Conservation (phyloP, 768 basidiomycete genomes). For the Melanogaster broomeanus region DNA sequence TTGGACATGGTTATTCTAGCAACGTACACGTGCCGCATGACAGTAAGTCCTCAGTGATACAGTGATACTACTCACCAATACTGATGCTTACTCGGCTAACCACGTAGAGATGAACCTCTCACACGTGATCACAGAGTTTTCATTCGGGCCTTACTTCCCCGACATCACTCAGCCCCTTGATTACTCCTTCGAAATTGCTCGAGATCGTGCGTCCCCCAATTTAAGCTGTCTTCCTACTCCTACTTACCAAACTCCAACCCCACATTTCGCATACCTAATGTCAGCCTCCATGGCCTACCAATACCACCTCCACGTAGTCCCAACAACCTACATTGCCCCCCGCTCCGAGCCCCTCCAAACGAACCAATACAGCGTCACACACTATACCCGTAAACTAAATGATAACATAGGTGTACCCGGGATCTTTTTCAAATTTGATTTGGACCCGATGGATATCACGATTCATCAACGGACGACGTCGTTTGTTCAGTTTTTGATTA, state of each 20-base stretch:
- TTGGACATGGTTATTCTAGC: constrained; percentile 93
- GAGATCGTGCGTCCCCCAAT: constrained; percentile 50
- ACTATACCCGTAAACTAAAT: constrained; percentile 76
- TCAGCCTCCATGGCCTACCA: constrained; percentile 89
- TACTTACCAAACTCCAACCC: too few relatives aligned
- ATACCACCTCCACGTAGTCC: constrained; percentile 94
- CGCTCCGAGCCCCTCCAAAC: constrained; percentile 65
- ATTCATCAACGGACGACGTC: constrained; percentile 90
- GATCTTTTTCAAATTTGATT: constrained; percentile 98
- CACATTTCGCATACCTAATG: not conserved
- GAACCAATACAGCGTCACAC: constrained; percentile 92
- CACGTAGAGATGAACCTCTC: constrained; percentile 89
- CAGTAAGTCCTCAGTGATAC: constrained; percentile 67
- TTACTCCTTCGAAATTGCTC: constrained; percentile 76
- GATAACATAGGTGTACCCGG: constrained; percentile 86
- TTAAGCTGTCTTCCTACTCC: too few relatives aligned
- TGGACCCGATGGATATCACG: constrained; percentile 85
- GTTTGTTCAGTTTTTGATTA: constrained; percentile 78
- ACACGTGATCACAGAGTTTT: constrained; percentile 95
- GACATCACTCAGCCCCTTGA: constrained; percentile 95
- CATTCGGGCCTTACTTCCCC: constrained; percentile 95
- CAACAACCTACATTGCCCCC: constrained; percentile 87
- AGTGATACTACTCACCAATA: not conserved
- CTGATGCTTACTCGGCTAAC: not conserved
- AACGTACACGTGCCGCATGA: constrained; percentile 84